Conservation (phyloP, 2,329 filamentous ascomycete genomes). For the Gnomoniopsis smithogilvyi region DNA sequence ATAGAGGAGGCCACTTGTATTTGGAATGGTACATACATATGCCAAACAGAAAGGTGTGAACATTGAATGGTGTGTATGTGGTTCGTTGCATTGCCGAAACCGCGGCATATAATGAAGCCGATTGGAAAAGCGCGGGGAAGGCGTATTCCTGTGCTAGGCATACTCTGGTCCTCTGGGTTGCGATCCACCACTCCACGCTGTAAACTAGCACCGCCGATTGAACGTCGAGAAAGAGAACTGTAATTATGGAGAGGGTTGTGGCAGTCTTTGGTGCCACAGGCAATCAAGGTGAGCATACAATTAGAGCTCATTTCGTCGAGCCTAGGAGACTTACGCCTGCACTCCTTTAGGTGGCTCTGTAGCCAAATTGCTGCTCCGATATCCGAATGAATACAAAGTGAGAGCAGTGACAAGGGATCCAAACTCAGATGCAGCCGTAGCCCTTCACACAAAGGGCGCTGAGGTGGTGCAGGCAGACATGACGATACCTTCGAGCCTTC, state of each 20-base stretch:
- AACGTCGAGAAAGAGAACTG: not conserved
- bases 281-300: slow-evolving; percentile 5
- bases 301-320: not conserved
- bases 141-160: too few species aligned
- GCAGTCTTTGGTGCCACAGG: slow-evolving; percentile 13
- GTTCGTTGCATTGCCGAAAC: too few species aligned
- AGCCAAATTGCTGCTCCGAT: slow-evolving; percentile 7
- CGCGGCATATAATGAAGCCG: too few species aligned
- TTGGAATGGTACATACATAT: too few species aligned
- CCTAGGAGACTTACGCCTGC: not conserved
- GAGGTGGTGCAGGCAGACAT: slow-evolving; percentile 14
- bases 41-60: too few species aligned
- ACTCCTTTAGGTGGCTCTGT: slow-evolving; percentile 8
- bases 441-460: slow-evolving; percentile 2
- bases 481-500: slow-evolving; percentile 5
- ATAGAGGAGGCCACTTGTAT: too few species aligned
- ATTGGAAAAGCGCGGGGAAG: too few species aligned
- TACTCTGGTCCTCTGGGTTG: not conserved
- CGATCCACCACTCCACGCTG: not conserved
- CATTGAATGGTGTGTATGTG: too few species aligned
- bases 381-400: slow-evolving; percentile 5
- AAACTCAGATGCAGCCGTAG: not conserved
- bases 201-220: not conserved
- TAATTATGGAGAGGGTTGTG: slow-evolving; percentile 48
- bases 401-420: slow-evolving; percentile 10